phyloP scores from a whole-genome alignment of 1,284 basidiomycete genomes.

The Sporisorium iseilematis-ciliati region DNA sequence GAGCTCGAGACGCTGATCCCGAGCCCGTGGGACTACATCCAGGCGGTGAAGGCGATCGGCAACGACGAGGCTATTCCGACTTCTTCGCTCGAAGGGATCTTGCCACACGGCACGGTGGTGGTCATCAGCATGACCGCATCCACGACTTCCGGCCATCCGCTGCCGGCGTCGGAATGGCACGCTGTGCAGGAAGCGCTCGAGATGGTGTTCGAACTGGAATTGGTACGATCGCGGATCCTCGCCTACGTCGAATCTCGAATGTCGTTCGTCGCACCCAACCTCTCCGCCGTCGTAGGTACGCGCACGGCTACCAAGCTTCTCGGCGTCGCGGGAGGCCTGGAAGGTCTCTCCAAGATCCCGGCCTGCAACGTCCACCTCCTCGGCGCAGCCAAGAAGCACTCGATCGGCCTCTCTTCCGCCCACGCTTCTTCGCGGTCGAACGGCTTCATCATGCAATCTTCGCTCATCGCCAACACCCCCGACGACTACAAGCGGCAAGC shows the following conservation, averaged over 20 bases:
- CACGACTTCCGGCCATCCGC: constrained; percentile 82
- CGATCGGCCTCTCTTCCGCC: constrained; percentile 85
- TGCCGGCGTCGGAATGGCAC: constrained; percentile 81
- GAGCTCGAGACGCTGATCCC: constrained; percentile 94
- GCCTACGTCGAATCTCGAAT: constrained; percentile 99
- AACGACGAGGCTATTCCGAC: constrained; percentile 83
- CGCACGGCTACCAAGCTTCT: constrained; percentile 97
- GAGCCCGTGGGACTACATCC: constrained; percentile 92
- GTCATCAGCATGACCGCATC: constrained; percentile 92
- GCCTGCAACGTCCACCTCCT: constrained; percentile 94
- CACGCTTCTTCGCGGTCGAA: constrained; percentile 79
- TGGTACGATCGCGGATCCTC: constrained; percentile 89
- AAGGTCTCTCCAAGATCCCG: constrained; percentile 91
- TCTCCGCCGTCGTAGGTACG: constrained; percentile 97
- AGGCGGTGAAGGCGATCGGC: constrained; percentile 86
- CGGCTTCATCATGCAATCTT: constrained; percentile 94
- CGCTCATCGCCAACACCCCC: constrained; percentile 85
- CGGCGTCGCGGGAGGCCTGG: constrained; percentile 93
- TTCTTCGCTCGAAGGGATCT: constrained; percentile 81
- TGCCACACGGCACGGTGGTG: constrained; percentile 93
- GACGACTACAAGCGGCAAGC: constrained; percentile 92
- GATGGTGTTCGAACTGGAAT: constrained; percentile 86
- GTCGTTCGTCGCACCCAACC: constrained; percentile 96
- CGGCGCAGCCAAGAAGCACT: constrained; percentile 90
- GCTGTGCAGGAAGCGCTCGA: constrained; percentile 87